phyloP scores from a whole-genome alignment of 2,329 filamentous ascomycete genomes.

The Xylariaceae sp. region DNA sequence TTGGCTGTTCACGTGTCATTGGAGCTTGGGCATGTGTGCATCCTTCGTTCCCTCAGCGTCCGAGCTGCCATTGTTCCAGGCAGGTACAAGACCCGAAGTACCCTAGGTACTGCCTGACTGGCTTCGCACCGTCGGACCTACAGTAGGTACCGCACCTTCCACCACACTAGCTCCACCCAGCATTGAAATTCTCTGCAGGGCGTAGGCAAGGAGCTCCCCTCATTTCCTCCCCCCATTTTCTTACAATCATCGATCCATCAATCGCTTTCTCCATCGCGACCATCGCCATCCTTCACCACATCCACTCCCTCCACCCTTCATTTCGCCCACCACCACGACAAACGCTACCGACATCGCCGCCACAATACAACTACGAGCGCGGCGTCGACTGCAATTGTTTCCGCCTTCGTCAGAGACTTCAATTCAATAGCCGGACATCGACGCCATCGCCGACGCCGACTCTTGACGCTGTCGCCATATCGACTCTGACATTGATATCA shows the following conservation, averaged over 20 bases:
- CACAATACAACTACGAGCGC: neutral
- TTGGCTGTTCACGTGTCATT: conserved; percentile 2
- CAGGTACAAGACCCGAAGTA: neutral
- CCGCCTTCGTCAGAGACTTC: neutral
- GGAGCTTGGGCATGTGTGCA: neutral
- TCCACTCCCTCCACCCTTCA: neutral
- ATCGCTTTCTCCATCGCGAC: conserved; percentile 7
- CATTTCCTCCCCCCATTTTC: conserved; percentile 8
- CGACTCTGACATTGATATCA: neutral
- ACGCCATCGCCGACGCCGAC: neutral
- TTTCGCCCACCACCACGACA: neutral
- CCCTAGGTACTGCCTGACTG: neutral
- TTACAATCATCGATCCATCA: neutral
- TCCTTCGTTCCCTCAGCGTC: neutral
- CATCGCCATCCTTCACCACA: neutral
- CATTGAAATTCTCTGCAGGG: conserved; percentile 22
- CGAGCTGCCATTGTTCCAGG: conserved; percentile 9
- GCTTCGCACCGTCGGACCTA: neutral
- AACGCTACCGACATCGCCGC: neutral
- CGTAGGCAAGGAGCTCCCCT: conserved; percentile 13
- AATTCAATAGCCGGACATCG: neutral
- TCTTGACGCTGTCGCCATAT: neutral
- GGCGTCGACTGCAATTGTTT: neutral
- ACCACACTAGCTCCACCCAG: conserved; percentile 10
- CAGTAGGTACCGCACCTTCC: neutral